Conservation (phyloP, 495 filamentous ascomycete species). For the Lasiosphaeria hispida region DNA sequence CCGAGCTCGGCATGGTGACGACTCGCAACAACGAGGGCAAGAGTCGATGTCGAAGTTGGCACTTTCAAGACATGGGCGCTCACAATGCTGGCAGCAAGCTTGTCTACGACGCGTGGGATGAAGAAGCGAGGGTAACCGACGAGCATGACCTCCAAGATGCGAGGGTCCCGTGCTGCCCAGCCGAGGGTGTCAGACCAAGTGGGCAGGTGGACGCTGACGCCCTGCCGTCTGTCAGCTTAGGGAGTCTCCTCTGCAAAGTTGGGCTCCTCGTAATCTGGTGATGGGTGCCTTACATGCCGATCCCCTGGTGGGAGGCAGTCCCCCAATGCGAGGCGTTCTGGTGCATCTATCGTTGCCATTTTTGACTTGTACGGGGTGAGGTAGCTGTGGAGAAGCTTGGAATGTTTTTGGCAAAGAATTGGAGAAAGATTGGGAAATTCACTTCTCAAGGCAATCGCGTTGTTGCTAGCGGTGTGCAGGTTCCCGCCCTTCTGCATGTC, state of each 20-base stretch:
- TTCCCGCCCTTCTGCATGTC: no score
- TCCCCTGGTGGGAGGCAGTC: conserved; percentile 16
- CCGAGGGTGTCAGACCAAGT: conserved; percentile 29
- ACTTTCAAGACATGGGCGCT: neutral
- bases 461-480: no score
- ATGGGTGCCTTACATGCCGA: conserved; percentile 17
- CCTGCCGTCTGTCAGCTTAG: conserved; percentile 12
- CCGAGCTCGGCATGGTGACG: no score
- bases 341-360: conserved; percentile 4
- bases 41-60: neutral
- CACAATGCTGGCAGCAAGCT: conserved; percentile 8
- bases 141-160: conserved; percentile 23
- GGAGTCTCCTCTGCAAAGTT: neutral
- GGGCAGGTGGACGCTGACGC: conserved; percentile 29
- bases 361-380: no score
- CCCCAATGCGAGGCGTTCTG: conserved; percentile 15
- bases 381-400: no score
- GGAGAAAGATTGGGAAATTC: no score
- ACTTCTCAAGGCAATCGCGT: no score
- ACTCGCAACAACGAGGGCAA: no score
- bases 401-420: no score
- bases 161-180: conserved; percentile 23
- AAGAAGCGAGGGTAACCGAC: conserved; percentile 34
- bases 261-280: neutral
- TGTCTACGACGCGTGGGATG: conserved; percentile 14